These are phyloP conservation scores for Fonsecaea nubica DNA, from an alignment of 2,329 filamentous ascomycete species.

Conservation along the genomic window DNA sequence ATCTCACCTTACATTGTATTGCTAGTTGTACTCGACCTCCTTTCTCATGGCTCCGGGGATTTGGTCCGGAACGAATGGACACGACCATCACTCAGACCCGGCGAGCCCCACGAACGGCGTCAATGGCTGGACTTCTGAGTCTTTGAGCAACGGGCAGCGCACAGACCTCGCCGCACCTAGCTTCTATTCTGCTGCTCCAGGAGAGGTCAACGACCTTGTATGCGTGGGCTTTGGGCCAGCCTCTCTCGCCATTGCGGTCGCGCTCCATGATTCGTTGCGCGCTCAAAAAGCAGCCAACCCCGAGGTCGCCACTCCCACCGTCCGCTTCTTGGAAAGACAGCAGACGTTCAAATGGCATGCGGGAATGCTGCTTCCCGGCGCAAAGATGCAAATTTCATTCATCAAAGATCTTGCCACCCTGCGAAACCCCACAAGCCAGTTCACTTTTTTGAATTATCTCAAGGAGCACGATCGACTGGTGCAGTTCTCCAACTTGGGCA, in stretches of 20 bases:
- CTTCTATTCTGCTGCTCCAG: constrained; percentile 39
- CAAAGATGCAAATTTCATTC: constrained; percentile 98
- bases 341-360: constrained; percentile 86
- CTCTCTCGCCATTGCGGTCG: constrained; percentile 85
- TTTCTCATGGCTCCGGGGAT: constrained; percentile 27
- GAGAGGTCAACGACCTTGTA: constrained; percentile 80
- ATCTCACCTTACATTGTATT: not conserved
- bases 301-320: constrained; percentile 64
- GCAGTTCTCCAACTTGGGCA: constrained; percentile 87
- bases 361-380: constrained; percentile 90
- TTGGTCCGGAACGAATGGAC: constrained; percentile 4
- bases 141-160: constrained; percentile 8
- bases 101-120: constrained; percentile 17
- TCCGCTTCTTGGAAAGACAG: constrained; percentile 89
- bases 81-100: not conserved
- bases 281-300: constrained; percentile 46
- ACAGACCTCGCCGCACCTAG: constrained; percentile 7
- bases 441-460: constrained; percentile 96
- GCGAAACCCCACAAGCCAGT: constrained; percentile 84
- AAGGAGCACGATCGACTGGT: constrained; percentile 80
- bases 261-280: constrained; percentile 72
- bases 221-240: constrained; percentile 94
- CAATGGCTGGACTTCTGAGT: constrained; percentile 7
- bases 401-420: constrained; percentile 94
- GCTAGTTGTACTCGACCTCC: not conserved